Base-by-base conservation (phyloP, 192 early-diverging fungal species). In the Coemansia sp. region DNA sequence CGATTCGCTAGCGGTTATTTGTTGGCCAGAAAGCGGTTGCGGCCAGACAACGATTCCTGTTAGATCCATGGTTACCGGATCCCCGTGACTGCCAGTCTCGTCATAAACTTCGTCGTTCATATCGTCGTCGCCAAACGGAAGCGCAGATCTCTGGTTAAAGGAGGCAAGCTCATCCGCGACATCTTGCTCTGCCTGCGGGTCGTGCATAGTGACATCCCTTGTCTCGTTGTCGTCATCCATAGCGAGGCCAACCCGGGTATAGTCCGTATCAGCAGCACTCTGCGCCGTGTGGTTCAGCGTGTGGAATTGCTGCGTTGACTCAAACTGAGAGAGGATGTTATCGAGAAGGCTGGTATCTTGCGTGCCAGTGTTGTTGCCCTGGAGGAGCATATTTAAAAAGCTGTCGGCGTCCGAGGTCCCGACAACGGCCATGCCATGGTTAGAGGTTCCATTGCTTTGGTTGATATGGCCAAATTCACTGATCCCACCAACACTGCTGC, bases 311-410 rank as follows among this genome's bases (percentile, higher is more conserved):
- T 67, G 74, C 1, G 38, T 66, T 4, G 72, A 21, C 36, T 68
- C 68, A 45, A 73, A 73, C 74, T 81, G 74, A 12, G 67, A 73
- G 5, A 82, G 73, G 15, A 82, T 82, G 45, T 74, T 82, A 48
- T 82, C 79, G 29, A 82, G 64, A 23, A 82, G 66, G 45, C 79
- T 74, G n/a, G 74, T 73, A 2, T 76, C 66, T 36, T 82, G 74
- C 1, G 58, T 57, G 11, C 34, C 27, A 1, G 39, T 32, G 27
- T 51, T 32, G 27, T 51, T 82, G 9, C 50, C 57, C 29, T 82
- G 79, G 48, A 82, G 60, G 12, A 82, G 74, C 68, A 78, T 78
- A 38, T 67, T 61, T 7, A 78, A 34, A 25, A 78, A 73, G 32
- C 37, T 78, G 3, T 61, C 48, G 3, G 72, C 62, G 36, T 78